Base-by-base conservation (phyloP, 345 rosid species). In the Physaria fendleri region DNA sequence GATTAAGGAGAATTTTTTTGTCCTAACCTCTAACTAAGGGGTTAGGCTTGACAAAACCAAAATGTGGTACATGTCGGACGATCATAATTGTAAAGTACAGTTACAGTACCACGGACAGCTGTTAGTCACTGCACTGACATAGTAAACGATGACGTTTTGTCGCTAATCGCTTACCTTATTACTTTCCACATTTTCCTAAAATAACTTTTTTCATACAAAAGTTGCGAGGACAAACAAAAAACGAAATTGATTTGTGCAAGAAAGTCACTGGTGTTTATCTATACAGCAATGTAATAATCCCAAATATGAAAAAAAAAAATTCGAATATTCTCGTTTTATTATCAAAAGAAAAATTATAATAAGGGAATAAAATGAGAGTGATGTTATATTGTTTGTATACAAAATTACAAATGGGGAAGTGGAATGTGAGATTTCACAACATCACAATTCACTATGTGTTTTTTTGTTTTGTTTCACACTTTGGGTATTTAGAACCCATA, bases 371-470 rank as follows among this genome's bases (percentile, higher is more conserved):
- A 34, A 43, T 60, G 75, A 79, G 20, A 17, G 56, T 35, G 74
- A 69, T 61, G 74, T 40, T 41, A 35, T n/a, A n/a, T 68, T 68
- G 37, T 68, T 61, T 61, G 68, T 45, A 68, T 68, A 55, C 43
- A 60, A 53, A 61, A 53, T 35, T 68, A 61, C 62, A 68, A 61
- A 20, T 52, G 20, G 35, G 27, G 53, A 39, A 52, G 67, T 68
- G 72, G 79, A 75, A 42, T 62, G 29, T 5, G 15, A 42, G 71
- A 21, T 53, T 35, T 50, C 71, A 69, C 59, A 58, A 46, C 69
- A 71, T 42, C 62, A 60, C 34, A 53, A 43, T 28, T 61, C 73
- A 68, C 62, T 53, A 60, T 60, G n/a, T n/a, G n/a, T n/a, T n/a
- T n/a, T n/a, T n/a, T n/a, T n/a, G 62, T 45, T 28, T 53, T 60